Evolutionary conservation across 345 rosid genomes (phyloP), one percentile per base, ranked within the genome.

Genomic region (Euphorbia tirucalli): DNA sequence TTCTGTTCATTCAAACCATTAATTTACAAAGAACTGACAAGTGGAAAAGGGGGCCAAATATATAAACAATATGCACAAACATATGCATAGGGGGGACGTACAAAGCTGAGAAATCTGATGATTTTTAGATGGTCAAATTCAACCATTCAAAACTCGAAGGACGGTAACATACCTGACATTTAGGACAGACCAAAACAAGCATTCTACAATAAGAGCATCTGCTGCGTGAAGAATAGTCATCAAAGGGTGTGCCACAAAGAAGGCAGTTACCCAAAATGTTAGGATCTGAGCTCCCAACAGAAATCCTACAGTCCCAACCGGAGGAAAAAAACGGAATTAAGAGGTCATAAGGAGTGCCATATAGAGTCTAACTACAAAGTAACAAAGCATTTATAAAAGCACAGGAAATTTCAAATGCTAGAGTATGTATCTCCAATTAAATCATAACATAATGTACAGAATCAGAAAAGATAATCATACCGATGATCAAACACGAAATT

Each of bases 401-500:
- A 32, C 32, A 14, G 65, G 7, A 37, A 59, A 30, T 31, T 57
- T 30, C 64, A 60, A 60, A 60, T 30, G 64, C 64, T 30, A 60
- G 37, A 50, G 24, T 6, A 19, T 7, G 27, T 22, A 56, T 9
- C 31, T 25, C 56, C 6, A 1, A 44, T 31, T 44, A 30, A 41
- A 63, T 37, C 3, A 28, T 27, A 11, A 13, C 28, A 44, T 27
- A 48, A 25, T 0, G 37, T 10, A 43, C 59, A 22, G 37, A 75
- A 46, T 48, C n/a, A 18, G 62, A 43, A 22, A 7, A 0, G 22
- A 16, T 61, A 52, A 69, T 64, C 83, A 71, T 88, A 92, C 99
- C 96, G 86, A 79, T 88, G 97, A 80, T 92, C 97, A 75, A 95
- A 95, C 73, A 95, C 99, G 74, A 95, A 95, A 77, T 88, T 92